A percentile compares a stretch with the other conserved stretches of the same genome.
Conservation (phyloP, 2,329 filamentous ascomycete species). For the Penicillium hesseltinei region DNA sequence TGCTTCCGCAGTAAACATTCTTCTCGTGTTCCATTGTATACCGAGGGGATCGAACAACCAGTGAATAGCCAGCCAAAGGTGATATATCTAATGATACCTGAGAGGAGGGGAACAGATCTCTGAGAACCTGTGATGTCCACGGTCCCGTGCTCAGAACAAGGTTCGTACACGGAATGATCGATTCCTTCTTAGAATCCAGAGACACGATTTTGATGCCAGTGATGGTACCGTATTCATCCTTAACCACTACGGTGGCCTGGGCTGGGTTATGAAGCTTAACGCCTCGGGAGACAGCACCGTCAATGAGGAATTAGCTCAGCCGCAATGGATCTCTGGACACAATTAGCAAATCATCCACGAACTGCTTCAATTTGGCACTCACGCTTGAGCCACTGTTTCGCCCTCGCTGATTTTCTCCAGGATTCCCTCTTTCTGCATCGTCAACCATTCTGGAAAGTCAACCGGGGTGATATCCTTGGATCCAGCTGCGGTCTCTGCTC, state of each 20-base stretch:
- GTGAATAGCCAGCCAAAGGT: conserved; percentile 68
- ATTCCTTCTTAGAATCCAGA: conserved; percentile 28
- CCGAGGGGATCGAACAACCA: conserved; percentile 63
- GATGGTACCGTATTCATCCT: conserved; percentile 52
- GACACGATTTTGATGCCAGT: conserved; percentile 53
- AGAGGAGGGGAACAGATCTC: conserved; percentile 61
- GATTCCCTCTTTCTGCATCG: conserved; percentile 52
- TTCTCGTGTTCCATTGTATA: conserved; percentile 32
- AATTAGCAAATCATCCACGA: not conserved
- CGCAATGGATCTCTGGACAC: conserved; percentile 60
- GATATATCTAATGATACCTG: conserved; percentile 55
- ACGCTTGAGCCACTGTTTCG: conserved; percentile 64
- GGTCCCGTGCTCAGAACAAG: conserved; percentile 67
- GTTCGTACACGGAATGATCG: conserved; percentile 58
- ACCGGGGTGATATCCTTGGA: conserved; percentile 36
- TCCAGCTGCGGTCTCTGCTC: conserved; percentile 53
- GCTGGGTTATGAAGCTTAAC: conserved; percentile 67
- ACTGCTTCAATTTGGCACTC: conserved; percentile 28
- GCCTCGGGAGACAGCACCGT: conserved; percentile 56
- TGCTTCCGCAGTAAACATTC: conserved; percentile 46
- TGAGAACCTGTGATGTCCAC: conserved; percentile 69
- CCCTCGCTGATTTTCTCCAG: conserved; percentile 63
- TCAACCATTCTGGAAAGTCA: conserved; percentile 58
- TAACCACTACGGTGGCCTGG: conserved; percentile 52
- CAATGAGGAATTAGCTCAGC: conserved; percentile 65